These are phyloP conservation scores for Talaromyces sp. DNA, from an alignment of 2,329 filamentous ascomycete species.

Conservation along the genomic window DNA sequence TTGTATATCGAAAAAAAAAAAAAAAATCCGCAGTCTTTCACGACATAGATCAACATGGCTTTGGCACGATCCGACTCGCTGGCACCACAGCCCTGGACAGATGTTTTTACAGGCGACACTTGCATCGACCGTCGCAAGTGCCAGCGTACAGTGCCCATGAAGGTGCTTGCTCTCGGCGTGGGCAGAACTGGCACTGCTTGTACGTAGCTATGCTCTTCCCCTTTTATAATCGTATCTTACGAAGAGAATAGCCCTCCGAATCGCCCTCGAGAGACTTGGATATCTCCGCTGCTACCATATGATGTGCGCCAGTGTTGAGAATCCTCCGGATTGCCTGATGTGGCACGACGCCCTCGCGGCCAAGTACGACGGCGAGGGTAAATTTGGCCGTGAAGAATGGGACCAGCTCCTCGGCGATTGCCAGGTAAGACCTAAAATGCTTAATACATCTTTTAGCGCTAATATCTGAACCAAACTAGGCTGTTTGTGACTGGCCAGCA, in stretches of 20 bases:
- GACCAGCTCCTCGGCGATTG: slow-evolving; percentile 63
- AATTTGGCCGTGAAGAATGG: slow-evolving; percentile 63
- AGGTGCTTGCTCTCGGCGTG: slow-evolving; percentile 64
- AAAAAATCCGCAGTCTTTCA: no score
- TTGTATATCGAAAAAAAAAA: background rate
- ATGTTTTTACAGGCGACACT: slow-evolving; percentile 57
- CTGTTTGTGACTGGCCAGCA: slow-evolving; percentile 65
- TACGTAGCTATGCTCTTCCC: slow-evolving; percentile 27
- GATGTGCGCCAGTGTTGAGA: slow-evolving; percentile 65
- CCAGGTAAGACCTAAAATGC: slow-evolving; percentile 28
- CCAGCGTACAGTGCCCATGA: slow-evolving; percentile 64
- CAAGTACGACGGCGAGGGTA: slow-evolving; percentile 56
- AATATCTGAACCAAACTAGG: slow-evolving; percentile 28
- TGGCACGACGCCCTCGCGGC: slow-evolving; percentile 65
- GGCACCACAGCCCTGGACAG: slow-evolving; percentile 36
- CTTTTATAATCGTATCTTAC: background rate
- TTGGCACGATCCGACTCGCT: slow-evolving; percentile 32
- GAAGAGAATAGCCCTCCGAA: slow-evolving; percentile 51
- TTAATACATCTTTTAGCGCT: background rate
- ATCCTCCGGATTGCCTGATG: slow-evolving; percentile 61
- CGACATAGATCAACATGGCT: slow-evolving; percentile 21
- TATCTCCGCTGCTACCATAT: slow-evolving; percentile 68
- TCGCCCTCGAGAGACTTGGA: slow-evolving; percentile 60
- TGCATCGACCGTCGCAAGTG: slow-evolving; percentile 63
- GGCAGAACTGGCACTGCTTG: slow-evolving; percentile 67